A percentile compares a stretch with the other conserved stretches of the same genome.
Evolutionary conservation across 768 basidiomycete species (phyloP).

Genomic region (Termitomyces sp.): DNA sequence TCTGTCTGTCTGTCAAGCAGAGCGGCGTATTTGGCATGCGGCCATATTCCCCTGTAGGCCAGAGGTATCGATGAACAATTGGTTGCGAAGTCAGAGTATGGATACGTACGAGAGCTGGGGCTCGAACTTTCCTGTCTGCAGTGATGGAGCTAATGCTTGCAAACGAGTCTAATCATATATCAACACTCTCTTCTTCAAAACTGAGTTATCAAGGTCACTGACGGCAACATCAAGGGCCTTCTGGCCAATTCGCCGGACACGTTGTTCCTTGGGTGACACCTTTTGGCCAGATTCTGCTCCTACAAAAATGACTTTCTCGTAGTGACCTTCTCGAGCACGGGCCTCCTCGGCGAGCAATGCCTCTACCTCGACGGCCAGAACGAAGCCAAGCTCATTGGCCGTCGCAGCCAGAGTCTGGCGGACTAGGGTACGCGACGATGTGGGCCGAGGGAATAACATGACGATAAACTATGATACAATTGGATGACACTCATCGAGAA

Average conservation of each 20-base stretch:
- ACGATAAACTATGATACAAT: conserved; percentile 28
- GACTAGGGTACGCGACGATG: conserved; percentile 35
- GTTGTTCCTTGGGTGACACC: conserved; percentile 30
- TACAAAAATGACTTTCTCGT: conserved; percentile 22
- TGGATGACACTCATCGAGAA: background rate
- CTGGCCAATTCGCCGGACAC: conserved; percentile 28
- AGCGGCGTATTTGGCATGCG: conserved; percentile 28
- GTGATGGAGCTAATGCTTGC: conserved; percentile 28
- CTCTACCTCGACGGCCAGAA: conserved; percentile 36
- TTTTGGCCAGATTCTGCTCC: conserved; percentile 15
- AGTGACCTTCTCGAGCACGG: conserved; percentile 22
- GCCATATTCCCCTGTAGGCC: conserved; percentile 32
- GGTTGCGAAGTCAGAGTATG: background rate
- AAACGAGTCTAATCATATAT: conserved; percentile 26
- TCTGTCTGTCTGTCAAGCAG: conserved; percentile 27
- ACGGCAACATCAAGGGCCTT: conserved; percentile 31
- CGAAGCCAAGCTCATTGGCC: conserved; percentile 26
- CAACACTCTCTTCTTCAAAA: background rate
- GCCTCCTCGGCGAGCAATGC: conserved; percentile 39
- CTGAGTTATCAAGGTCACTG: conserved; percentile 8
- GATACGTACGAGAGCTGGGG: conserved; percentile 33
- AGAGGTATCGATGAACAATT: background rate
- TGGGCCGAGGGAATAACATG: conserved; percentile 41
- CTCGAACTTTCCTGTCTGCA: conserved; percentile 33
- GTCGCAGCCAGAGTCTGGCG: conserved; percentile 34